These are phyloP conservation scores for Aspergillus ochraceus DNA, from an alignment of 2,329 filamentous ascomycete species.

Conservation along the genomic window DNA sequence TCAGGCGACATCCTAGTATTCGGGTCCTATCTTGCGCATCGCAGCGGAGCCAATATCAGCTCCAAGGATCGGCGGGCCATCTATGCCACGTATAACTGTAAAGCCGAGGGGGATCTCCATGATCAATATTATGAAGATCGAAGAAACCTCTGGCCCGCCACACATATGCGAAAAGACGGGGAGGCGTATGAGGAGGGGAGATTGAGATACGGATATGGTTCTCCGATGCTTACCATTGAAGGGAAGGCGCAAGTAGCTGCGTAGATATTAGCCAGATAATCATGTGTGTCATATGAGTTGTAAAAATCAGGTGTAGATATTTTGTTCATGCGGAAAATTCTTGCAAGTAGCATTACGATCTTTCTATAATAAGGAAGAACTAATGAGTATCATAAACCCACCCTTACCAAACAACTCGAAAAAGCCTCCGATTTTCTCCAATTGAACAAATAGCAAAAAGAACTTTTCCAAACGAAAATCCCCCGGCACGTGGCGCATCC, in stretches of 20 bases:
- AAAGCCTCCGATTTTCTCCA: too few relatives aligned
- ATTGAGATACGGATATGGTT: conserved; percentile 38
- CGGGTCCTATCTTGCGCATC: conserved; percentile 43
- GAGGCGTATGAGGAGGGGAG: conserved; percentile 36
- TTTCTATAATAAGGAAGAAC: not conserved
- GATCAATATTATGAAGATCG: conserved; percentile 45
- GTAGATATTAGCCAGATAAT: not conserved
- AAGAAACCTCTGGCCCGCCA: conserved; percentile 42
- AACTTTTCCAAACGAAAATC: not conserved
- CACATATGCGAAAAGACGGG: conserved; percentile 39
- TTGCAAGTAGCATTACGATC: too few relatives aligned
- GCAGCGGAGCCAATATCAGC: conserved; percentile 38
- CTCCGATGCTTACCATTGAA: conserved; percentile 41
- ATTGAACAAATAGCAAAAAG: too few relatives aligned
- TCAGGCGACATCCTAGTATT: conserved; percentile 41
- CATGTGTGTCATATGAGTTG: too few relatives aligned
- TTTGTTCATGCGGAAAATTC: too few relatives aligned
- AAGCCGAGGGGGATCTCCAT: conserved; percentile 43
- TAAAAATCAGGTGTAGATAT: too few relatives aligned
- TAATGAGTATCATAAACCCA: not conserved
- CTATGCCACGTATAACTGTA: conserved; percentile 46
- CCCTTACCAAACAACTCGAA: too few relatives aligned
- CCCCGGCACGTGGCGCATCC: not conserved
- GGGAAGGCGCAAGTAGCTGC: conserved; percentile 7
- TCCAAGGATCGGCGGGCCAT: conserved; percentile 38